Evolutionary conservation across 179 eudicot species (phyloP).

Genomic region (Dionaea muscipula): DNA sequence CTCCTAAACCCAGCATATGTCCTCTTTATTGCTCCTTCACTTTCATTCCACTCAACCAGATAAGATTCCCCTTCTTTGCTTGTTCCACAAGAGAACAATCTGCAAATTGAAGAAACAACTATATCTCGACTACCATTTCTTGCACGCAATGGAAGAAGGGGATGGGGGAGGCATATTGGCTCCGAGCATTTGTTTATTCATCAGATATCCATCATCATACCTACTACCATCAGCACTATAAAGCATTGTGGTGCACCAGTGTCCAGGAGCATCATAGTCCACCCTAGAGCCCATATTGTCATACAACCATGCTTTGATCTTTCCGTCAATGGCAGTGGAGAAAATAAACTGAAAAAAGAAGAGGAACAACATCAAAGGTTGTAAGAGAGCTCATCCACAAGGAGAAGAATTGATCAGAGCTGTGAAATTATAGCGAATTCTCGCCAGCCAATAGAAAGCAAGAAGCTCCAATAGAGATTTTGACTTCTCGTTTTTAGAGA

Average conservation of each 20-base stretch:
- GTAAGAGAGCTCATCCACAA: neutral
- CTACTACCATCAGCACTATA: slow-evolving; percentile 92
- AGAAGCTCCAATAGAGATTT: too few relatives aligned
- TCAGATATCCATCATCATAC: slow-evolving; percentile 23
- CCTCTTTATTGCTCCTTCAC: slow-evolving; percentile 82
- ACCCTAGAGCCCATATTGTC: slow-evolving; percentile 83
- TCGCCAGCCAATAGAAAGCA: too few relatives aligned
- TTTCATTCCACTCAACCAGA: slow-evolving; percentile 96
- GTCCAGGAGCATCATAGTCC: slow-evolving; percentile 95
- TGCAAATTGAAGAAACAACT: slow-evolving; percentile 15
- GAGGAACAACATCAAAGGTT: slow-evolving; percentile 3
- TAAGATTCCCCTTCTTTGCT: slow-evolving; percentile 86
- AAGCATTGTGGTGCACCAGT: slow-evolving; percentile 78
- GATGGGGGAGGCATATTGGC: neutral
- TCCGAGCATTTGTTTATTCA: neutral
- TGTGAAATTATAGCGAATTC: too few relatives aligned
- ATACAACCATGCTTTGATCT: slow-evolving; percentile 92
- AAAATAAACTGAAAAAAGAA: slow-evolving; percentile 56
- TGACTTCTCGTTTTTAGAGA: too few relatives aligned
- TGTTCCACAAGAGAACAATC: slow-evolving; percentile 94
- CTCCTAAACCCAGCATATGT: slow-evolving; percentile 68
- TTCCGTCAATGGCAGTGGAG: slow-evolving; percentile 90
- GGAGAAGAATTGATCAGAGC: too few relatives aligned
- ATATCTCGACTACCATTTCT: neutral
- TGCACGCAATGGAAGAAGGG: neutral